Base-by-base conservation (phyloP, 2,329 filamentous ascomycete species). In the Fusarium scirpi region DNA sequence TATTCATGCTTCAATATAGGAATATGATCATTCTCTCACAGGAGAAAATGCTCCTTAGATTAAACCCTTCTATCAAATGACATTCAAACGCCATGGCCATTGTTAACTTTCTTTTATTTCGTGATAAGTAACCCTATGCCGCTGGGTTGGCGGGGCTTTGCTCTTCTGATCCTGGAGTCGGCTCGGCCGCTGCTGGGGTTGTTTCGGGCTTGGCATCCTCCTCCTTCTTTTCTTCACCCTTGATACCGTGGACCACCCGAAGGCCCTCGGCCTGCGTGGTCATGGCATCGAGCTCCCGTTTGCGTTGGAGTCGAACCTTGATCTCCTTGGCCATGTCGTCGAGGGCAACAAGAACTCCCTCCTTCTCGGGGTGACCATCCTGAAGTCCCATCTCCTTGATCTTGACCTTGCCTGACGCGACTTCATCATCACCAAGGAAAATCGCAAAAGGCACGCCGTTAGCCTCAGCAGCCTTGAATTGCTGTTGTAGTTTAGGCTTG, bases 361-460 rank as follows among this genome's bases (percentile, higher is more conserved):
- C 92, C 84, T 98, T 97, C 80, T 97, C 93, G 0, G 94, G 91
- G 85, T 98, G 92, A 27, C 90, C 93, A 43, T 96, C 91, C 6
- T 87, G 86, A 59, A 97, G 84, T 47, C 94, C 84, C 80, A 86
- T 81, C 86, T 84, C 90, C 89, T 98, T 98, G 79, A 98, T 87
- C 82, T 92, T 93, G 72, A 97, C 91, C 79, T 97, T 91, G 56
- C 94, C 94, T 27, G 89, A 86, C 65, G 90, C 91, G 43, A 97
- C 83, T 82, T 98, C 95, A 58, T 97, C 94, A 76, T 98, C 93
- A 46, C 95, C 95, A 2, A 99, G 85, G 74, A 98, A 96, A 51
- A 98, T 87, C 10, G 91, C 93, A 76, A 97, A 92, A 2, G 95
- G 95, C 22, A 97, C 89, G 45, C 91, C 92, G 61, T 89, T 90